Evolutionary conservation across 768 basidiomycete genomes (phyloP).

Genomic region (Suillus subaureus): DNA sequence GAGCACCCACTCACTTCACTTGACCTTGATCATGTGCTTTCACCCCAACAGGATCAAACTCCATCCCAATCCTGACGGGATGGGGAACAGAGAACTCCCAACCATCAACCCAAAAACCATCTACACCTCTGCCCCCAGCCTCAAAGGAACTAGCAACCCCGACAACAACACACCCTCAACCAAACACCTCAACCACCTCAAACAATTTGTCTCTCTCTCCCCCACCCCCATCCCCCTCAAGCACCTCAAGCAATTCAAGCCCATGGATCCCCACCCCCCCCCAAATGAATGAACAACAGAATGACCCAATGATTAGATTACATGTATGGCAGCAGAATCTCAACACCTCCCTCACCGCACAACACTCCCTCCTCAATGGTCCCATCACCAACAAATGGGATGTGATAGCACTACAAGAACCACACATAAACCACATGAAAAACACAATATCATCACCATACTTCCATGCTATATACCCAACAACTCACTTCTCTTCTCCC

Average conservation of each 20-base stretch:
- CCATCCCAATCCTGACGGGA: neutral
- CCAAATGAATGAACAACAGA: neutral
- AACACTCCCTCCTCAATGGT: neutral
- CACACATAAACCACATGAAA: neutral
- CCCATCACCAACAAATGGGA: conserved; percentile 20
- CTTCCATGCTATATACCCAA: neutral
- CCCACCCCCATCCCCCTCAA: no score
- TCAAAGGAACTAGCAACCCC: no score
- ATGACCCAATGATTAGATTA: neutral
- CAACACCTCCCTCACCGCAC: neutral
- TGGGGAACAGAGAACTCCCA: neutral
- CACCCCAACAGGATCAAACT: neutral
- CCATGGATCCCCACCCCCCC: neutral
- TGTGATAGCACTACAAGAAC: conserved; percentile 33
- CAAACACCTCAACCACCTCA: no score
- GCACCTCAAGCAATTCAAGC: neutral
- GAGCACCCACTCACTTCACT: neutral
- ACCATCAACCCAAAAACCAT: neutral
- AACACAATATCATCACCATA: neutral
- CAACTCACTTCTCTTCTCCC: neutral
- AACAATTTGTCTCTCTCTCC: no score
- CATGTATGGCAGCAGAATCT: neutral
- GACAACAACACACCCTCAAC: no score
- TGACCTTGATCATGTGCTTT: neutral
- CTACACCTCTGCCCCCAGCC: no score